Conservation (phyloP, 2,329 filamentous ascomycete species). For the Penicillium italicum region DNA sequence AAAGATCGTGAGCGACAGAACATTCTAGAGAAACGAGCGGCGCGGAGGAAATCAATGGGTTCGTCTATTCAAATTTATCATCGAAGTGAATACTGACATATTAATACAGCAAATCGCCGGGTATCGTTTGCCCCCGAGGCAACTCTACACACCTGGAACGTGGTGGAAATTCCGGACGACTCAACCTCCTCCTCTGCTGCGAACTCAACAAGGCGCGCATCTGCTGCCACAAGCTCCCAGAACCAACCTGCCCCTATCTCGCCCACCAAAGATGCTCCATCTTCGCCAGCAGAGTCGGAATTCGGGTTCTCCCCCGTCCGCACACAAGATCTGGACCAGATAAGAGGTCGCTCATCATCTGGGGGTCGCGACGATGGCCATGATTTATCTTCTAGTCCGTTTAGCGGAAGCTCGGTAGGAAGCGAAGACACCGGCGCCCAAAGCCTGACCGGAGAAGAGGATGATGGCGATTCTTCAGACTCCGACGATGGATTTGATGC, state of each 20-base stretch:
- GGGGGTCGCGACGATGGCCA: conserved; percentile 54
- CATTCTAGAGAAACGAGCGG: conserved; percentile 71
- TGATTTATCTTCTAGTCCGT: conserved; percentile 71
- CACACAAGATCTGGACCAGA: conserved; percentile 63
- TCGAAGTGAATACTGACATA: conserved; percentile 15
- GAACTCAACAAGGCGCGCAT: conserved; percentile 71
- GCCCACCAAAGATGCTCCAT: conserved; percentile 56
- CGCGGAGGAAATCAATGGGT: conserved; percentile 84
- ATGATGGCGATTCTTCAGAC: conserved; percentile 44
- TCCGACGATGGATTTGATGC: conserved; percentile 52
- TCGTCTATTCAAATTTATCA: conserved; percentile 13
- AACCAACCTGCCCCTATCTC: conserved; percentile 32
- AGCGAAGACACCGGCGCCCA: conserved; percentile 45
- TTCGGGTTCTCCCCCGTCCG: conserved; percentile 60
- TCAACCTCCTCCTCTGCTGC: conserved; percentile 72
- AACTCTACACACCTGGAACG: conserved; percentile 94
- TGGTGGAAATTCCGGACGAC: conserved; percentile 83
- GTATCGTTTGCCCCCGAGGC: conserved; percentile 98
- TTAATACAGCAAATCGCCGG: conserved; percentile 66
- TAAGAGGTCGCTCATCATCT: conserved; percentile 39
- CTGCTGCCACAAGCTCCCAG: conserved; percentile 50
- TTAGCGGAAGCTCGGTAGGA: conserved; percentile 58
- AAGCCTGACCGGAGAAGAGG: conserved; percentile 39
- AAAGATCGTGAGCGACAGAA: conserved; percentile 57
- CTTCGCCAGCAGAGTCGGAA: conserved; percentile 59